Evolutionary conservation across 805 yeast species (phyloP), one percentile per base, ranked within the genome.

Genomic region (Myxozyma mucilagina): DNA sequence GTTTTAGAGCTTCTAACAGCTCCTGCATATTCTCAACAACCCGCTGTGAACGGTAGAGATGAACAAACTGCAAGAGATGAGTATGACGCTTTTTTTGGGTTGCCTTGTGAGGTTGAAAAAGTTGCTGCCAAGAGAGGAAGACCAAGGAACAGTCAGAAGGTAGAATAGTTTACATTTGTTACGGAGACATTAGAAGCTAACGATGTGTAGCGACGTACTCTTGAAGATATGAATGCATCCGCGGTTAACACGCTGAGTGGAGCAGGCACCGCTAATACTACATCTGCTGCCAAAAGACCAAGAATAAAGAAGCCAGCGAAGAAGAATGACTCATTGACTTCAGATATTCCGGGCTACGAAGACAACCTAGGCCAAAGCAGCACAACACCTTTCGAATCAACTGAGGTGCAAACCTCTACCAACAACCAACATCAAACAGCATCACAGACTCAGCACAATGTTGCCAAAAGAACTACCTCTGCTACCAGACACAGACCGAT

Each of bases 51-150:
- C 32, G 20, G 31, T 10, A 11, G 35, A n/a, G 34, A 44, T n/a
- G 36, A 41, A 7, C 18, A 20, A 1, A 32, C 10, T 31, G 49
- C 38, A 16, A 42, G 47, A 11, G 59, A 45, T 47, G 55, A 56
- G 8, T 58, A 55, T 44, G 64, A 60, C 34, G 61, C 61, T 20
- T 60, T 57, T 24, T 57, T 60, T 18, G 63, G 57, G 5, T 18
- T 57, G 31, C 59, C 59, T 13, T 47, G 29, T 34, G 38, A 47
- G 13, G 50, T 41, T 2, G 41, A 41, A 38, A 35, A 29, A 20
- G 45, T 31, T n/a, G 56, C 44, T 13, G 38, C 47, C 20, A 55
- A 51, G 51, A 50, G 44, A 42, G 47, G 48, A 11, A 55, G 57
- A 16, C 54, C 59, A 16, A 48, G 36, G 18, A 44, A 41, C n/a